phyloP scores from a whole-genome alignment of 2,329 filamentous ascomycete species.

The Sarocladium strictum region DNA sequence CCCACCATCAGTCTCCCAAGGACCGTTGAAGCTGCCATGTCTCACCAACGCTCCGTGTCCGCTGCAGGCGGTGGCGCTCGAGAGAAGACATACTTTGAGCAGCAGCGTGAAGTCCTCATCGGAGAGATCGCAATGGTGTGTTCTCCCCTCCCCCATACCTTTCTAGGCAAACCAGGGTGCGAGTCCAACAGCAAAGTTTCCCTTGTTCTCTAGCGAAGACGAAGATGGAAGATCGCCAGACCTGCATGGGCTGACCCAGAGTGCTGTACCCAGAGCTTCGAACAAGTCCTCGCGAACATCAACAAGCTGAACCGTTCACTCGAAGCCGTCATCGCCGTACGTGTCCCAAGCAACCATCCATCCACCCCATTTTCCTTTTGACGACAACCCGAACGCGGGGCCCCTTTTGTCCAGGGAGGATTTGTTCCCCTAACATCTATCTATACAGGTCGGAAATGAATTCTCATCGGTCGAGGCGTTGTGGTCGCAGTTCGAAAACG shows the following conservation, averaged over 20 bases:
- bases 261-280: constrained; percentile 74
- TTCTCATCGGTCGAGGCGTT: constrained; percentile 95
- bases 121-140: constrained; percentile 66
- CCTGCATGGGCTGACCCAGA: neutral
- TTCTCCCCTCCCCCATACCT: constrained; percentile 6
- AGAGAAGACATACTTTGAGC: constrained; percentile 63
- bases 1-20: neutral
- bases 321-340: constrained; percentile 82
- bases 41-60: constrained; percentile 22
- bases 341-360: constrained; percentile 19
- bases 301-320: constrained; percentile 91
- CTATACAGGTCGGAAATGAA: constrained; percentile 75
- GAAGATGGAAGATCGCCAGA: no score
- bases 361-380: neutral
- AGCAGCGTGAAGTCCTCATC: constrained; percentile 66
- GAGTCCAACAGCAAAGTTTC: neutral
- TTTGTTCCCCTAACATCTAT: no score
- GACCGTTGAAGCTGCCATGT: constrained; percentile 19
- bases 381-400: no score
- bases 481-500: constrained; percentile 95
- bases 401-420: neutral
- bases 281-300: constrained; percentile 90
- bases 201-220: neutral
- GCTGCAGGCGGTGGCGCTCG: constrained; percentile 21
- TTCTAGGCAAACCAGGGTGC: neutral